Base-by-base conservation (phyloP, 2,329 filamentous ascomycete genomes). In the Colletotrichum tropicicola region DNA sequence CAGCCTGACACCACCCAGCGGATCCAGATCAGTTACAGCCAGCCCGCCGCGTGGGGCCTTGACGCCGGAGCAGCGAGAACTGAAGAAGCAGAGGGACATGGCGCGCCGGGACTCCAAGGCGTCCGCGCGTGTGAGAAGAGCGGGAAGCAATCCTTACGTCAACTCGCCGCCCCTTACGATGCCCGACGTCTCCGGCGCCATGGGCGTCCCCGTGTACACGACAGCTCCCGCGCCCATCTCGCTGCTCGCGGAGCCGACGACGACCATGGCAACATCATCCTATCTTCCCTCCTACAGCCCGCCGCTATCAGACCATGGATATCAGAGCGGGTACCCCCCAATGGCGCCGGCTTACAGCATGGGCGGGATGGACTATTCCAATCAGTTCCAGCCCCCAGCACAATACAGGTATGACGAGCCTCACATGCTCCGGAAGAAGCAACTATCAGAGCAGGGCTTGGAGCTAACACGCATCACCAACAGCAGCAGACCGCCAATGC, bases 71-170 rank as follows among this genome's bases (percentile, higher is more conserved):
- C 87, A 89, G 73, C 83, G 87, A 67, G 87, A 89, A 71, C 73
- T 89, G 43, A 89, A 87, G 77, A 82, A 87, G 63, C 87, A 90
- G 70, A 82, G 83, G 66, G 87, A 89, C 68, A 85, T 85, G 69
- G 84, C 81, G 45, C 83, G 88, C 61, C 81, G 87, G 69, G 85
- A 87, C 68, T 84, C 84, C 6, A 90, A 89, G 72, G 74, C 85
- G 15, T 79, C 82, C 3, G 74, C 77, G 8, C 82, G 87, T 63
- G 78, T 83, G 51, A 82, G 83, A 67, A 83, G 87, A 56, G 80
- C 81, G 30, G 83, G 80, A 72, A 86, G 83, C 76, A 78, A 74
- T 68, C 73, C 68, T 66, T 77, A 78, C 61, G 72, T 77, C 53
- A 74, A 78, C 49, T 82, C 80, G 28, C 84, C 70, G 70, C 82